Evolutionary conservation across 306 rosid genomes (phyloP), one percentile per base, ranked within the genome.

Genomic region (Prunus kanzakura): DNA sequence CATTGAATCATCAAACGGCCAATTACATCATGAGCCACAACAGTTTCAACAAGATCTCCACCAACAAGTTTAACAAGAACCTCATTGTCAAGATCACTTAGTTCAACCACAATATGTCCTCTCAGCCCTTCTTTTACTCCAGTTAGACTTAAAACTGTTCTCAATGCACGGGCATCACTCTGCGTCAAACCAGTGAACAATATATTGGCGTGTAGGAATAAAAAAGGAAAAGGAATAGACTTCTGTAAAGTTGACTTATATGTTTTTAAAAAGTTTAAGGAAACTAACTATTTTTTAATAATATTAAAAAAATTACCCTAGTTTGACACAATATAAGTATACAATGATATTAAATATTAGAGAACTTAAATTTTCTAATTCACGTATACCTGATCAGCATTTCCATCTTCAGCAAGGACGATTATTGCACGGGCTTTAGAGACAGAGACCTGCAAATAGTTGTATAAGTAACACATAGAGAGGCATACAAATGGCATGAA

Each of bases 1-100:
- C 98, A 93, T 80, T 93, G 98, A 84, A 93, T 93, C 98, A 93
- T 93, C 89, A 93, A 81, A 75, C 98, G 96, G 46, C 98, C 97
- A 74, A 91, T 93, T 69, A 93, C 98, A 85, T 93, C 96, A 76
- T 93, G 98, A 74, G 98, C 98, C 85, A 93, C 97, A 74, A 93
- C 97, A 74, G 98, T 93, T 86, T 93, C 96, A 73, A 93, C 91
- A 89, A 91, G 96, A 74, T 93, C 95, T 67, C 95, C 97, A 56
- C 98, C 98, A 80, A 93, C 98, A 81, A 93, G 98, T 84, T 93
- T 93, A 50, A 93, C 98, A 46, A 93, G 96, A 83, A 91, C 86
- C 84, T 93, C 93, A 22, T 93, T 93, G 81, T 93, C 98, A 78
- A 93, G 89, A 87, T 93, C 97, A 81, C 96, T 88, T 74, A 93